Conservation (phyloP, 1,284 basidiomycete genomes). For the Coniferiporia weirii region DNA sequence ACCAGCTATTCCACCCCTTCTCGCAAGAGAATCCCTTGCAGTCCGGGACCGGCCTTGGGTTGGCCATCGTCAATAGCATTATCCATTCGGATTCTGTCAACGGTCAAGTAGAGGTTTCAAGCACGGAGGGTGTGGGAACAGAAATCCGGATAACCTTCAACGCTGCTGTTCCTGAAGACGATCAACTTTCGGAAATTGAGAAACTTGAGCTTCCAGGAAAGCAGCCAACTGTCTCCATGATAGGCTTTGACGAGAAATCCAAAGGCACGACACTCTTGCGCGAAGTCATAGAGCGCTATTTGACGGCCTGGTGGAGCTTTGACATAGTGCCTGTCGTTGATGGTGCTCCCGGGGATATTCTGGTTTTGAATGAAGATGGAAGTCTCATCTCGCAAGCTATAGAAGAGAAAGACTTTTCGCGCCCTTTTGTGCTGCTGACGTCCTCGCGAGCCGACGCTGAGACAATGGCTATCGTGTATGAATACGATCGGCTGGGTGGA, state of each 20-base stretch:
- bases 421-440: constrained; percentile 73
- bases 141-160: constrained; percentile 88
- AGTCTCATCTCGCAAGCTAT: constrained; percentile 54
- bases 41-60: constrained; percentile 91
- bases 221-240: constrained; percentile 58
- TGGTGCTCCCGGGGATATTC: constrained; percentile 60
- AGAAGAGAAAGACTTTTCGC: constrained; percentile 48
- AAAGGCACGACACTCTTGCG: constrained; percentile 67
- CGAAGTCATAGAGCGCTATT: constrained; percentile 61
- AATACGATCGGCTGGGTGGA: constrained; percentile 79
- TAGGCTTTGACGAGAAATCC: constrained; percentile 67
- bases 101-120: constrained; percentile 86
- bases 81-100: constrained; percentile 81
- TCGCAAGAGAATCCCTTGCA: constrained; percentile 91
- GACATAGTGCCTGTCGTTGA: constrained; percentile 39
- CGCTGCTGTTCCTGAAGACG: constrained; percentile 56
- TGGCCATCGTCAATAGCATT: constrained; percentile 94
- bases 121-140: constrained; percentile 86
- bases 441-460: constrained; percentile 62
- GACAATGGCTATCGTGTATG: constrained; percentile 56
- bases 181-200: constrained; percentile 38
- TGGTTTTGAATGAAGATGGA: constrained; percentile 81
- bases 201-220: constrained; percentile 40
- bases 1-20: constrained; percentile 96
- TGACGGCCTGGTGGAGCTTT: constrained; percentile 78